Evolutionary conservation across 148 eudicot species (phyloP).

Genomic region (Tetragonia tetragonoides): DNA sequence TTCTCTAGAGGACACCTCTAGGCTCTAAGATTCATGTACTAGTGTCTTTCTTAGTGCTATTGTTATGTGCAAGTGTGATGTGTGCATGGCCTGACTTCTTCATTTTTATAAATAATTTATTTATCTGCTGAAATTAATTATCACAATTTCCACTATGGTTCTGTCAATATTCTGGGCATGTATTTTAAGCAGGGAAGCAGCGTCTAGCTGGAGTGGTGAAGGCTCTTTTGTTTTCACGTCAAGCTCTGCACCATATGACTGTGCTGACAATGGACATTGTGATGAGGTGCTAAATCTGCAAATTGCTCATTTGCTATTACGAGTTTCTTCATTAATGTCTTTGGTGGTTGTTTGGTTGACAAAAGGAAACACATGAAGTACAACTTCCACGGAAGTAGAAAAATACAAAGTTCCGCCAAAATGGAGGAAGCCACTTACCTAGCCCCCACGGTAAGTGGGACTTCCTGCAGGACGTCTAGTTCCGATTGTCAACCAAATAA

Average conservation of each 20-base stretch:
- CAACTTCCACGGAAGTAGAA: no score
- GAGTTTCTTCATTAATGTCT: neutral
- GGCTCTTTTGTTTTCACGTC: conserved; percentile 86
- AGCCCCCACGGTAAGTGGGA: no score
- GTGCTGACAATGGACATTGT: conserved; percentile 75
- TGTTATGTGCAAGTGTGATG: neutral
- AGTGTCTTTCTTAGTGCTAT: neutral
- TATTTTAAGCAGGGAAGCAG: conserved; percentile 54
- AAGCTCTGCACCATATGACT: conserved; percentile 81
- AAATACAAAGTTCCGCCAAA: no score
- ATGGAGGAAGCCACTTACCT: no score
- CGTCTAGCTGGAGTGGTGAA: conserved; percentile 64
- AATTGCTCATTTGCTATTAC: neutral
- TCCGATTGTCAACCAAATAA: no score
- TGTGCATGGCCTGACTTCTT: neutral
- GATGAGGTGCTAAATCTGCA: conserved; percentile 59
- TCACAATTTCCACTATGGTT: neutral
- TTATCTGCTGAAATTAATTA: neutral
- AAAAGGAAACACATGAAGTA: no score
- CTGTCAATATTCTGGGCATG: conserved; percentile 7
- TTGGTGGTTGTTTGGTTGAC: no score
- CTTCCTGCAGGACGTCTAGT: no score
- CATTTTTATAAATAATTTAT: neutral
- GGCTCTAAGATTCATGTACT: neutral
- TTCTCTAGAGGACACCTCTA: no score